Conservation (phyloP, 495 filamentous ascomycete genomes). For the Aspergillus kassunensis region DNA sequence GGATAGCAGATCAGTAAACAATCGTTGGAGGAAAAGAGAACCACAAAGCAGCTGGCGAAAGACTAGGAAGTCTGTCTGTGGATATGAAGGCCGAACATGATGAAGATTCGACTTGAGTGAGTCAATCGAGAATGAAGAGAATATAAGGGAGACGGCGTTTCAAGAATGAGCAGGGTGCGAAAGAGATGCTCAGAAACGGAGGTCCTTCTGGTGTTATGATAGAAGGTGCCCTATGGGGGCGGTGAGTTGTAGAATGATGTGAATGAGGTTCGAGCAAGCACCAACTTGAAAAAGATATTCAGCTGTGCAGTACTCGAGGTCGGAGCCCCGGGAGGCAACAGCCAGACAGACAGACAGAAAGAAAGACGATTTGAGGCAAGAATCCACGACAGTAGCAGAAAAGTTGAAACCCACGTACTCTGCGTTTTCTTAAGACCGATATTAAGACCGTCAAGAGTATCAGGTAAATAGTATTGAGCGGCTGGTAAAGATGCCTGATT, state of each 20-base stretch:
- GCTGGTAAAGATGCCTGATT: no score
- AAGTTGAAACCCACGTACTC: no score
- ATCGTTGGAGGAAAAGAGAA: not conserved
- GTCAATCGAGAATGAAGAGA: slow-evolving; percentile 2
- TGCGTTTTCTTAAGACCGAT: no score
- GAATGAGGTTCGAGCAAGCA: slow-evolving; percentile 14
- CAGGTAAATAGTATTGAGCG: no score
- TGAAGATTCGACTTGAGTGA: not conserved
- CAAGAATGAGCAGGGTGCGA: not conserved
- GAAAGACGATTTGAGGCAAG: no score
- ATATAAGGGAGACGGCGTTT: not conserved
- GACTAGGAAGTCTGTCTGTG: slow-evolving; percentile 12
- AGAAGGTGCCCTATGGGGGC: slow-evolving; percentile 16
- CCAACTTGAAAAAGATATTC: not conserved
- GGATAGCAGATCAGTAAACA: not conserved
- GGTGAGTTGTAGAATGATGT: slow-evolving; percentile 17
- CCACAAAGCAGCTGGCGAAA: slow-evolving; percentile 8
- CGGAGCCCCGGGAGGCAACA: not conserved
- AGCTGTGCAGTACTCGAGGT: not conserved
- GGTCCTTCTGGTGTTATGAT: slow-evolving; percentile 10
- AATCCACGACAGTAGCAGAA: not conserved
- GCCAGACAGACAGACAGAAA: not conserved
- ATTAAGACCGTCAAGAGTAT: no score
- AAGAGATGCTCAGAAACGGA: not conserved
- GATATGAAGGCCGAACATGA: slow-evolving; percentile 2